These are phyloP conservation scores for Lipomyces sp. DNA, from an alignment of 805 yeast genomes.

Conservation along the genomic window DNA sequence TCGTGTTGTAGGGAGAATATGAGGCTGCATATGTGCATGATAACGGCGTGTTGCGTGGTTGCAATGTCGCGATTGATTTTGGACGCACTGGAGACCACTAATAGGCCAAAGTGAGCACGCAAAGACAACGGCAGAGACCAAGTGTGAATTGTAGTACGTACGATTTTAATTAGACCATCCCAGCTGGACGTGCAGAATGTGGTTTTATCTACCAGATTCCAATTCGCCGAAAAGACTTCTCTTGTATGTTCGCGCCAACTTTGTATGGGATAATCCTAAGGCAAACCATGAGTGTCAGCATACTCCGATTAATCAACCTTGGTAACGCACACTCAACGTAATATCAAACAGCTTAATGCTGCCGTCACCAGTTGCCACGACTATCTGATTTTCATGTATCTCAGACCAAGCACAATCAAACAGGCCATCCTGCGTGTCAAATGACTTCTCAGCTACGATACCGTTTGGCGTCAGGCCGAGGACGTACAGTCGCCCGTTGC, in stretches of 20 bases:
- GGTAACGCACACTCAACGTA: conserved; percentile 44
- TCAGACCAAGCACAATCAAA: conserved; percentile 93
- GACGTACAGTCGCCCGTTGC: conserved; percentile 82
- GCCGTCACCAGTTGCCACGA: conserved; percentile 90
- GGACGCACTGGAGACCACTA: conserved; percentile 69
- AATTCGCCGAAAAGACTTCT: conserved; percentile 74
- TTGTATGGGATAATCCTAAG: conserved; percentile 68
- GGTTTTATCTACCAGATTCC: conserved; percentile 73
- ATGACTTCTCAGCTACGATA: conserved; percentile 48
- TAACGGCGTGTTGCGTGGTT: conserved; percentile 38
- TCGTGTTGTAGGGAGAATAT: conserved; percentile 72
- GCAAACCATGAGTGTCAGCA: neutral
- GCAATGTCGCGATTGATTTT: conserved; percentile 61
- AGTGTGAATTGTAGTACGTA: conserved; percentile 14
- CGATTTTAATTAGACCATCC: conserved; percentile 84
- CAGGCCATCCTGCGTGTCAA: conserved; percentile 92
- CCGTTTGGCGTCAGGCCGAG: conserved; percentile 74
- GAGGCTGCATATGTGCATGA: conserved; percentile 40
- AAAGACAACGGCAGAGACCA: too few species aligned
- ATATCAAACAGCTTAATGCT: conserved; percentile 79
- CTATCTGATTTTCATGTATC: conserved; percentile 81
- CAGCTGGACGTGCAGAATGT: conserved; percentile 80
- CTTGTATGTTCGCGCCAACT: conserved; percentile 76
- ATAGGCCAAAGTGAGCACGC: neutral
- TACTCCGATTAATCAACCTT: neutral